Evolutionary conservation across 805 yeast genomes (phyloP).

Genomic region (Ogataea henricii): DNA sequence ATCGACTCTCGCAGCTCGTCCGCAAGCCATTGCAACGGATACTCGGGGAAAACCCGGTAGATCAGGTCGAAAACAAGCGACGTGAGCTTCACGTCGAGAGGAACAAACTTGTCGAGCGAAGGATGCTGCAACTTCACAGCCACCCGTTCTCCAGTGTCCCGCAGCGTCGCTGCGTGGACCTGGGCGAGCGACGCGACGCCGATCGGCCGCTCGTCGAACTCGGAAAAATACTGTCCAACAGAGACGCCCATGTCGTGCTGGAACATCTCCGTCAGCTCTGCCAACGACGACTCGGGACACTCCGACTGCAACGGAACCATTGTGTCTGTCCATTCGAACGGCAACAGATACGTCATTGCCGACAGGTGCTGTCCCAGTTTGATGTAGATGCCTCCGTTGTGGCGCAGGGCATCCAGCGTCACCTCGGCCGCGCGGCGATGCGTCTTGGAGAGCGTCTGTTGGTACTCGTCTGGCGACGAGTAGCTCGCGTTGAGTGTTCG

Average conservation of each 20-base stretch:
- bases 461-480: constrained; percentile 50
- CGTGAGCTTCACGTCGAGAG: constrained; percentile 82
- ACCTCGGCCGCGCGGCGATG: constrained; percentile 77
- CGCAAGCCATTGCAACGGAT: constrained; percentile 92
- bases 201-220: constrained; percentile 72
- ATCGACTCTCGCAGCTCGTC: constrained; percentile 88
- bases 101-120: constrained; percentile 79
- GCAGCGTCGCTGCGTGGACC: constrained; percentile 78
- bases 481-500: constrained; percentile 44
- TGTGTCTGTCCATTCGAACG: constrained; percentile 92
- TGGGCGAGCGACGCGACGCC: constrained; percentile 98
- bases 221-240: constrained; percentile 63
- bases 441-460: constrained; percentile 58
- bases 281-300: constrained; percentile 79
- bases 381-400: constrained; percentile 90
- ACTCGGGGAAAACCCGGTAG: constrained; percentile 84
- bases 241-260: constrained; percentile 60
- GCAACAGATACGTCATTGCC: constrained; percentile 88
- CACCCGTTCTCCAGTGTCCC: constrained; percentile 58
- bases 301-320: constrained; percentile 91
- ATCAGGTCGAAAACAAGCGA: constrained; percentile 71
- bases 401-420: constrained; percentile 75
- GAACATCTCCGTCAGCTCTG: constrained; percentile 70
- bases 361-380: constrained; percentile 93
- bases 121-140: constrained; percentile 98